Base-by-base conservation (phyloP, 345 rosid genomes). In the Eucalyptus sp. region DNA sequence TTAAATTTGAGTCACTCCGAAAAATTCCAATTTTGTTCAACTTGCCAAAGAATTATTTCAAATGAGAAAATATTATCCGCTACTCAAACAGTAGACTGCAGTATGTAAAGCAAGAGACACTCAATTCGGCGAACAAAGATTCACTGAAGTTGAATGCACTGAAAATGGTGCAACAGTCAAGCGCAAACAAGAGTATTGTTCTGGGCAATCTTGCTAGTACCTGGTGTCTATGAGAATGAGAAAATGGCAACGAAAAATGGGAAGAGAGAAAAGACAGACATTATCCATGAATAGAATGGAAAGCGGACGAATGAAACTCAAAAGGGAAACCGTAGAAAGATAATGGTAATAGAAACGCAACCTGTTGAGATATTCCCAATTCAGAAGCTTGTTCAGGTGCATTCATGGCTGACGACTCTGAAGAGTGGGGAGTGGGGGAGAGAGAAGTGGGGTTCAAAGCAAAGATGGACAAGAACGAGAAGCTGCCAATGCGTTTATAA, bases 291-390 rank as follows among this genome's bases (percentile, higher is more conserved):
- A 76, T 76, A 76, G 8, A 76, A 76, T 76, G 48, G 20, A 88
- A 76, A 22, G 27, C 48, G 44, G 86, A 56, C 44, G 20, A 29
- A 33, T 18, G 81, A 62, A 87, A 43, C 64, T 43, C 31, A 52
- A 89, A 64, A 41, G 50, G 46, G 86, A 41, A n/a, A 37, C 50
- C 13, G 31, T 25, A 15, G 50, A 71, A 88, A 89, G 48, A 41
- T 76, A 43, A 76, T 66, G 66, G 50, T 29, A 22, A 71, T 13
- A 88, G 71, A 37, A 85, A 85, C 86, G 86, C 44, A 91, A 94
- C 98, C 98, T 95, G 93, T 13, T 86, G 93, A 92, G 94, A 87
- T 29, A 91, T 68, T 87, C 96, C 96, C 64, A 90, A 93, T 90
- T 95, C 97, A 84, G 90, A 76, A 79, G 81, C 86, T 71, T 89